phyloP scores from a whole-genome alignment of 1,284 basidiomycete genomes.

The Fomitopsis palustris region DNA sequence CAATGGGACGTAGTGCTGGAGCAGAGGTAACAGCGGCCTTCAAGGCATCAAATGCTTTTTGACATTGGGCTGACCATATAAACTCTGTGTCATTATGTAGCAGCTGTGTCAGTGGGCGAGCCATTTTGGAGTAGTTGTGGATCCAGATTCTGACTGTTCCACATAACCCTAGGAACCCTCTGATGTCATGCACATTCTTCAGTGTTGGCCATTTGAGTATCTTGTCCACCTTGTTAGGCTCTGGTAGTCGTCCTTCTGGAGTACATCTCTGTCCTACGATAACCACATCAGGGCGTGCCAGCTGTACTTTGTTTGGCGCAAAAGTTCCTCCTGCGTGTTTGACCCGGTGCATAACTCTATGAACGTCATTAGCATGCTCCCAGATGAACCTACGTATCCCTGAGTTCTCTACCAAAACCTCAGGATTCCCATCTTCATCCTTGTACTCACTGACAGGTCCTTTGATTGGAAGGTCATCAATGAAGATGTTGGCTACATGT shows the following conservation, averaged over 20 bases:
- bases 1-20: constrained; percentile 31
- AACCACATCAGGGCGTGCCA: constrained; percentile 14
- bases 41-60: constrained; percentile 12
- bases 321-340: constrained; percentile 23
- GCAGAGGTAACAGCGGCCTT: neutral
- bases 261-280: constrained; percentile 27
- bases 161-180: constrained; percentile 21
- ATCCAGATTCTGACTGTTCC: constrained; percentile 29
- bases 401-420: neutral
- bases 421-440: neutral
- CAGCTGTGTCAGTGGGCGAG: constrained; percentile 19
- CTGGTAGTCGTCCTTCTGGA: constrained; percentile 20
- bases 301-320: constrained; percentile 14
- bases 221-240: constrained; percentile 23
- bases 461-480: constrained; percentile 3
- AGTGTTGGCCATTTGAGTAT: constrained; percentile 23
- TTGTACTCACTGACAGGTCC: constrained; percentile 9
- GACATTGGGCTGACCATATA: constrained; percentile 10
- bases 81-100: constrained; percentile 18
- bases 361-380: constrained; percentile 27
- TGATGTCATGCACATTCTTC: constrained; percentile 22
- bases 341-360: constrained; percentile 28
- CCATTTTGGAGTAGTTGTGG: constrained; percentile 21
- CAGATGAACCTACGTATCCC: constrained; percentile 32
- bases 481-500: neutral